Percentiles rank a stretch among this genome's conserved stretches.
phyloP scores from a whole-genome alignment of 2,329 filamentous ascomycete genomes.

The Chaetomiaceae sp. region DNA sequence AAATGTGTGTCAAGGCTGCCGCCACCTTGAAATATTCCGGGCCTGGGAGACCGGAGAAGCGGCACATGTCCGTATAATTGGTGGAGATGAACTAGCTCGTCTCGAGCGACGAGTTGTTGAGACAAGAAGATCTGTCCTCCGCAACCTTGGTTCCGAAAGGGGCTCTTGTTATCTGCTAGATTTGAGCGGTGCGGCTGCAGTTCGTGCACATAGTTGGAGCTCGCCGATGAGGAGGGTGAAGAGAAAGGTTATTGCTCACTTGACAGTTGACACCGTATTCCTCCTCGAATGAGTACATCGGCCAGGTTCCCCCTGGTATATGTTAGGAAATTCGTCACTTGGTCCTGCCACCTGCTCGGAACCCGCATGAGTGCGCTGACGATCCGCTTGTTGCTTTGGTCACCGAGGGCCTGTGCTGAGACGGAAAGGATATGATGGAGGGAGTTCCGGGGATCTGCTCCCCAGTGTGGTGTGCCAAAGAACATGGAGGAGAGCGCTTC shows the following conservation, averaged over 20 bases:
- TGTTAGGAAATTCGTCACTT: slow-evolving; percentile 19
- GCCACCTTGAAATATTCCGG: slow-evolving; percentile 30
- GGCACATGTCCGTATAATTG: slow-evolving; percentile 33
- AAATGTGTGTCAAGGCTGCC: slow-evolving; percentile 25
- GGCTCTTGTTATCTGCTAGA: background rate
- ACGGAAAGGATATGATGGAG: slow-evolving; percentile 21
- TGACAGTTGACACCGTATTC: slow-evolving; percentile 9
- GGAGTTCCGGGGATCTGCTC: slow-evolving; percentile 24
- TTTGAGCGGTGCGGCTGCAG: too few relatives aligned
- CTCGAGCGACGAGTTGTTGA: slow-evolving; percentile 29
- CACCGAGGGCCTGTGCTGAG: slow-evolving; percentile 17
- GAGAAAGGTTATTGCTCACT: too few relatives aligned
- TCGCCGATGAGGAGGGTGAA: too few relatives aligned
- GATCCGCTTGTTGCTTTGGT: slow-evolving; percentile 30
- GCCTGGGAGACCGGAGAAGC: slow-evolving; percentile 27
- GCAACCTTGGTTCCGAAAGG: slow-evolving; percentile 26
- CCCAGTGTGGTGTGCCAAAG: slow-evolving; percentile 32
- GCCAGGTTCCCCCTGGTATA: slow-evolving; percentile 29
- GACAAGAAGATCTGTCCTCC: slow-evolving; percentile 33
- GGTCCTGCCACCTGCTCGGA: too few relatives aligned
- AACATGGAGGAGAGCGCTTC: slow-evolving; percentile 28
- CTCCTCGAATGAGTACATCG: slow-evolving; percentile 33
- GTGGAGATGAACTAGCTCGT: slow-evolving; percentile 29
- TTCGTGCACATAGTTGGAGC: too few relatives aligned
- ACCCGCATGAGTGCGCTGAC: slow-evolving; percentile 29